These are phyloP conservation scores for Penicillium olsonii DNA, from an alignment of 2,329 filamentous ascomycete species.

Conservation along the genomic window DNA sequence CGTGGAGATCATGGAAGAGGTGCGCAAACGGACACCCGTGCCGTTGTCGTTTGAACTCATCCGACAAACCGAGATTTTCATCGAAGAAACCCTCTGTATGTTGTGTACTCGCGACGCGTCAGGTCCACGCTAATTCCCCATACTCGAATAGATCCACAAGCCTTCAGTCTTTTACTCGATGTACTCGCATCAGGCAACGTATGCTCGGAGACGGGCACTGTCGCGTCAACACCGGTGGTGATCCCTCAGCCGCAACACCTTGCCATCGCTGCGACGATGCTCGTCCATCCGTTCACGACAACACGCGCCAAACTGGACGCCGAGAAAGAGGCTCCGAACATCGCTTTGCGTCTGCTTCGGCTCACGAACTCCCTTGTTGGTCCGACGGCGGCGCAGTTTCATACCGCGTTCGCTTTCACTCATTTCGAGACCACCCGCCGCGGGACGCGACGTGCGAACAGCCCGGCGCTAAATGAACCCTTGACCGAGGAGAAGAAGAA, in stretches of 20 bases:
- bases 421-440: constrained; percentile 38
- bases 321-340: constrained; percentile 63
- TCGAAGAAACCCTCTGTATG: constrained; percentile 73
- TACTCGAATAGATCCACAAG: constrained; percentile 52
- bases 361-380: constrained; percentile 67
- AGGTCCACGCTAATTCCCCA: neutral
- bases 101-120: constrained; percentile 6
- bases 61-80: constrained; percentile 68
- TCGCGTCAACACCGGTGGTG: constrained; percentile 52
- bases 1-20: constrained; percentile 22
- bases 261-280: constrained; percentile 74
- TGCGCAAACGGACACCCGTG: constrained; percentile 55
- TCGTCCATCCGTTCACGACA: constrained; percentile 78
- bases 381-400: constrained; percentile 68
- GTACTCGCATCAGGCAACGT: constrained; percentile 31
- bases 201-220: constrained; percentile 11
- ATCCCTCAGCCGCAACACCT: constrained; percentile 73
- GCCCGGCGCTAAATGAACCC: constrained; percentile 1
- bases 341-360: constrained; percentile 70
- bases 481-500: constrained; percentile 50
- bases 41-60: constrained; percentile 64
- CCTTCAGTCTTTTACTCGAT: constrained; percentile 63
- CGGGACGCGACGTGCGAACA: constrained; percentile 29
- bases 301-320: constrained; percentile 67
- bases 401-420: constrained; percentile 71